A percentile compares a stretch with the other conserved stretches of the same genome.
Conservation (phyloP, 2,329 filamentous ascomycete species). For the Fusarium sp. region DNA sequence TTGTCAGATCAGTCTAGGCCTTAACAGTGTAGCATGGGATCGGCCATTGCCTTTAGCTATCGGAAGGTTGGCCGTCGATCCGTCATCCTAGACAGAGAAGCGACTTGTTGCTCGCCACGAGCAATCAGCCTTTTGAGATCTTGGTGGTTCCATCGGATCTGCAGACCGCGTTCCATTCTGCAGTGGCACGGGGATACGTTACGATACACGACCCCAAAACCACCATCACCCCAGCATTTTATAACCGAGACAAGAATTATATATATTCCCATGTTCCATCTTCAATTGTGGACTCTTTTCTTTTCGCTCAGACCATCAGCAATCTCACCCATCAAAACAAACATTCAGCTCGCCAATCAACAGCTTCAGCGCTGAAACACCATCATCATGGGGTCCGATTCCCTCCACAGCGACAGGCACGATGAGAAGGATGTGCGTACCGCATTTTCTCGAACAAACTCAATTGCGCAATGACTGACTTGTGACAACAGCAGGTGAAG, state of each 20-base stretch:
- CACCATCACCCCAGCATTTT: conserved; percentile 8
- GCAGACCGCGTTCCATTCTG: conserved; percentile 43
- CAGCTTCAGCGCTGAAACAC: conserved; percentile 27
- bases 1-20: conserved; percentile 29
- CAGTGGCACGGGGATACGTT: conserved; percentile 11
- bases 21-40: conserved; percentile 2
- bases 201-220: conserved; percentile 9
- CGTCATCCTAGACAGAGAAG: conserved; percentile 22
- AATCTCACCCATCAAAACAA: conserved; percentile 19
- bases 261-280: conserved; percentile 34
- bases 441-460: neutral
- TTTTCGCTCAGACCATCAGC: conserved; percentile 17
- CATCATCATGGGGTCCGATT: conserved; percentile 41
- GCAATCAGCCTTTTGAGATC: conserved; percentile 33
- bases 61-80: conserved; percentile 46
- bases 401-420: conserved; percentile 36
- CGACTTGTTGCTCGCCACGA: conserved; percentile 4
- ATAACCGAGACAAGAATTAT: conserved; percentile 13
- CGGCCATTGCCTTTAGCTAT: conserved; percentile 12
- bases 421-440: conserved; percentile 33
- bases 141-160: conserved; percentile 41
- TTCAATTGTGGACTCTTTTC: neutral
- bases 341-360: conserved; percentile 10
- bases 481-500: neutral
- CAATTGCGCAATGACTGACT: conserved; percentile 1